phyloP scores from a whole-genome alignment of 2,329 filamentous ascomycete species.

The Diaporthe caulivora region DNA sequence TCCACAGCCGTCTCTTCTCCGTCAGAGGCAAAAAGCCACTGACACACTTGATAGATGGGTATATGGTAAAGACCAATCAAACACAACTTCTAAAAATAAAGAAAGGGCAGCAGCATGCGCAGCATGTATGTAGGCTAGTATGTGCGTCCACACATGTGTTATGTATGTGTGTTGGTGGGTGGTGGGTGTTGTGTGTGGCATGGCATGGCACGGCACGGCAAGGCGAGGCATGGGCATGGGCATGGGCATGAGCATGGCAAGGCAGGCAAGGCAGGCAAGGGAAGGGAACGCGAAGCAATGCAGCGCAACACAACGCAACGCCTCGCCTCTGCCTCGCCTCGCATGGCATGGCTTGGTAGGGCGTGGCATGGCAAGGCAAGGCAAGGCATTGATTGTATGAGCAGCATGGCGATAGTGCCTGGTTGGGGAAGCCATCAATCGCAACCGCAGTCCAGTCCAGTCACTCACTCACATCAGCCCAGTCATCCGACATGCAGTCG shows the following conservation, averaged over 20 bases:
- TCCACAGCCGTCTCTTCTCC: not conserved
- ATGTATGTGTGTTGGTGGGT: no score
- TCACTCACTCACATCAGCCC: slow-evolving; percentile 9
- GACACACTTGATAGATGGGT: not conserved
- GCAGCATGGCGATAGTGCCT: not conserved
- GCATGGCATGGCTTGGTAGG: slow-evolving; percentile 7
- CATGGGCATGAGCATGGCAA: no score
- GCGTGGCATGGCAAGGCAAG: slow-evolving; percentile 10
- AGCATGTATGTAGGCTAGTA: not conserved
- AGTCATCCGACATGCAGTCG: slow-evolving; percentile 11
- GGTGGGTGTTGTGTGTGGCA: no score
- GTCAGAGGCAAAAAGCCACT: slow-evolving; percentile 3
- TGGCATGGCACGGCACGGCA: slow-evolving; percentile 3
- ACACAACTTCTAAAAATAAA: slow-evolving; percentile 16
- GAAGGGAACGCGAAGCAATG: not conserved
- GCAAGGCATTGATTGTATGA: not conserved
- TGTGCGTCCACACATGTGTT: not conserved
- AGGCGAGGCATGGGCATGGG: not conserved
- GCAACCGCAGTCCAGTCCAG: slow-evolving; percentile 3
- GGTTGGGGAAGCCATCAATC: not conserved
- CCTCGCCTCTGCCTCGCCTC: not conserved
- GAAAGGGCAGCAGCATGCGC: slow-evolving; percentile 8
- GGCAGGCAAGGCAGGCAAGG: not conserved
- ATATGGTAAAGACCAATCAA: not conserved
- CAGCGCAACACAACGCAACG: not conserved